These are phyloP conservation scores for Fusarium pseudoanthophilum DNA, from an alignment of 2,329 filamentous ascomycete species.

Conservation along the genomic window DNA sequence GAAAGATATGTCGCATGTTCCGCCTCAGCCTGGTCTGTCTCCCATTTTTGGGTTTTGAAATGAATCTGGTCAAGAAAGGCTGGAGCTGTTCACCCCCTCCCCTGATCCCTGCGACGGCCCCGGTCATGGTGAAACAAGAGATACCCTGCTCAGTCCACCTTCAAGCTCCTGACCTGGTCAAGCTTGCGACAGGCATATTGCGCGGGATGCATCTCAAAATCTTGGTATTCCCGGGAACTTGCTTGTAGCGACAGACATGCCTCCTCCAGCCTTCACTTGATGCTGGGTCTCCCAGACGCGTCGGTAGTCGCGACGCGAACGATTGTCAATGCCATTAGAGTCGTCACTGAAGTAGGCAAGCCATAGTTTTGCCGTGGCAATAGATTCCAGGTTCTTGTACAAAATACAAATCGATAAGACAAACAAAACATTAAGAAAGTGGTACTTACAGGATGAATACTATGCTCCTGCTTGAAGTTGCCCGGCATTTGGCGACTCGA, in stretches of 20 bases:
- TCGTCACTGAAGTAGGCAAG: neutral
- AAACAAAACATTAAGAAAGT: conserved; percentile 10
- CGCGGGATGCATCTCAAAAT: conserved; percentile 26
- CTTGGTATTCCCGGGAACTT: conserved; percentile 38
- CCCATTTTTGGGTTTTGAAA: conserved; percentile 34
- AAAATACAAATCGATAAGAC: neutral
- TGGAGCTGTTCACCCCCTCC: conserved; percentile 37
- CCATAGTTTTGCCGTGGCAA: neutral
- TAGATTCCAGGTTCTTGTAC: neutral
- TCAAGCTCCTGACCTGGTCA: conserved; percentile 55
- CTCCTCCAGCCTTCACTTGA: conserved; percentile 38
- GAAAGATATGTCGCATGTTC: conserved; percentile 40
- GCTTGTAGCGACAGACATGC: conserved; percentile 15
- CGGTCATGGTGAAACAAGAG: conserved; percentile 63
- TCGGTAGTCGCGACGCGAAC: conserved; percentile 25
- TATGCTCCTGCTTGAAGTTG: conserved; percentile 48
- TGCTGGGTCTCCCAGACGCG: conserved; percentile 29
- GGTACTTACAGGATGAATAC: conserved; percentile 45
- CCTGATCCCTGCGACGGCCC: conserved; percentile 49
- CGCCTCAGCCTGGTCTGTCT: conserved; percentile 36
- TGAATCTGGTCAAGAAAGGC: conserved; percentile 31
- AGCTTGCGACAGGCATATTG: conserved; percentile 55
- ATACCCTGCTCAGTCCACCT: conserved; percentile 60
- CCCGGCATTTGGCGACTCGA: conserved; percentile 44
- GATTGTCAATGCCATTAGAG: conserved; percentile 2